Percentiles rank a stretch among this genome's conserved stretches.
These are phyloP conservation scores for Wilcoxina mikolae DNA, from an alignment of 495 filamentous ascomycete species.

Conservation along the genomic window DNA sequence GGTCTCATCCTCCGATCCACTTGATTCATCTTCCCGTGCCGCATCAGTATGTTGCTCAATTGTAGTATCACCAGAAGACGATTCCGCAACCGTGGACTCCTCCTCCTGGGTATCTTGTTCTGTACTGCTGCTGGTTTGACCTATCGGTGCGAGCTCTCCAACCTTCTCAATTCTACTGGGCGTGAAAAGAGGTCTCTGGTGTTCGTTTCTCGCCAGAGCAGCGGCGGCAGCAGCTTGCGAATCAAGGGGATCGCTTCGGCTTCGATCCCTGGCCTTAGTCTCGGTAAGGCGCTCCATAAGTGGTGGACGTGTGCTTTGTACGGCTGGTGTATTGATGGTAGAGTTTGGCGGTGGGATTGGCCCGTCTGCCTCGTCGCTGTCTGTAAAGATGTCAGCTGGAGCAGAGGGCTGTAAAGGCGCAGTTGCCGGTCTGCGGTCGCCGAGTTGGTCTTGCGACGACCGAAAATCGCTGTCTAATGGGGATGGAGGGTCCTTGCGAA, in stretches of 20 bases:
- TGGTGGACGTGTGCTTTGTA: neutral
- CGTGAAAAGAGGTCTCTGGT: neutral
- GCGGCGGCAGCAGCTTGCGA: neutral
- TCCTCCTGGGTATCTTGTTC: neutral
- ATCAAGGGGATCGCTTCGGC: neutral
- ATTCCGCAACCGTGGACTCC: neutral
- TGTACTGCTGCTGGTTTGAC: neutral
- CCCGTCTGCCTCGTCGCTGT: too few species aligned
- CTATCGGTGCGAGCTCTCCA: neutral
- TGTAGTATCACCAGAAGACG: neutral
- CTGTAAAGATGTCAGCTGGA: neutral
- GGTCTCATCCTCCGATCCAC: neutral
- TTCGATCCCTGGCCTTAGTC: neutral
- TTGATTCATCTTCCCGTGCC: neutral
- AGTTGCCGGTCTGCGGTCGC: neutral
- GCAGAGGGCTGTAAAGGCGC: neutral
- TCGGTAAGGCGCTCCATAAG: neutral
- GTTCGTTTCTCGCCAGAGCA: neutral
- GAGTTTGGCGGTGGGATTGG: neutral
- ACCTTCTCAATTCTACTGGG: neutral
- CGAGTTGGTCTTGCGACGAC: neutral
- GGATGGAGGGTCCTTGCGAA: conserved; percentile 6
- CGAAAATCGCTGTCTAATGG: neutral
- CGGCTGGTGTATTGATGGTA: neutral
- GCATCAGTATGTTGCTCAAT: neutral